Conservation (phyloP, 2,329 filamentous ascomycete genomes). For the Reticulascus tulasneorum region DNA sequence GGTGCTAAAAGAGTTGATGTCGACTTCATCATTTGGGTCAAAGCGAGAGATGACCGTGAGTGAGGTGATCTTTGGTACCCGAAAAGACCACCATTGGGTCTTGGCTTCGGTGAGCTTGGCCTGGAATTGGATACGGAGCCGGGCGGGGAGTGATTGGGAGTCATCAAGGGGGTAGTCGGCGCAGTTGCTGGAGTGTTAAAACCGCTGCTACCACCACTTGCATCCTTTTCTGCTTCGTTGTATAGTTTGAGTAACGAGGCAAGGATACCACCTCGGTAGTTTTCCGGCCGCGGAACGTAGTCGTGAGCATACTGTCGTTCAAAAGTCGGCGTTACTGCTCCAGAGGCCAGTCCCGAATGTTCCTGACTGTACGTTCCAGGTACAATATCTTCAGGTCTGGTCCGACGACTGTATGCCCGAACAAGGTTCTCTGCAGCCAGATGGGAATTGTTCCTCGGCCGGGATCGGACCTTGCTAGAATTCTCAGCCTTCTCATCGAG, state of each 20-base stretch:
- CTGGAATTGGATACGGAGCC: conserved; percentile 29
- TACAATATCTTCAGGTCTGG: conserved; percentile 15
- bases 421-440: conserved; percentile 29
- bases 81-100: conserved; percentile 35
- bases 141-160: conserved; percentile 37
- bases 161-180: conserved; percentile 36
- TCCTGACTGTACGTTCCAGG: conserved; percentile 24
- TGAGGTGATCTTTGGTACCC: conserved; percentile 35
- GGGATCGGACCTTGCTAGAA: conserved; percentile 4
- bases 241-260: conserved; percentile 70
- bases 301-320: conserved; percentile 47
- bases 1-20: conserved; percentile 49
- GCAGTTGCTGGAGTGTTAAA: conserved; percentile 37
- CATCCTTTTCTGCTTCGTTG: conserved; percentile 39
- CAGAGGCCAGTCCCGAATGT: conserved; percentile 23
- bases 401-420: conserved; percentile 26
- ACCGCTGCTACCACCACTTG: conserved; percentile 31
- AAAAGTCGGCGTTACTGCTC: conserved; percentile 31
- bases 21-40: conserved; percentile 50
- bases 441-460: conserved; percentile 11
- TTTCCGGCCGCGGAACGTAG: conserved; percentile 62
- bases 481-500: conserved; percentile 2
- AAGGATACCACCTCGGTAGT: conserved; percentile 71
- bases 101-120: conserved; percentile 23
- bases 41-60: conserved; percentile 40